Evolutionary conservation across 257 asterid genomes (phyloP), one percentile per base, ranked within the genome.

Genomic region (Thymus quinquecostatus): DNA sequence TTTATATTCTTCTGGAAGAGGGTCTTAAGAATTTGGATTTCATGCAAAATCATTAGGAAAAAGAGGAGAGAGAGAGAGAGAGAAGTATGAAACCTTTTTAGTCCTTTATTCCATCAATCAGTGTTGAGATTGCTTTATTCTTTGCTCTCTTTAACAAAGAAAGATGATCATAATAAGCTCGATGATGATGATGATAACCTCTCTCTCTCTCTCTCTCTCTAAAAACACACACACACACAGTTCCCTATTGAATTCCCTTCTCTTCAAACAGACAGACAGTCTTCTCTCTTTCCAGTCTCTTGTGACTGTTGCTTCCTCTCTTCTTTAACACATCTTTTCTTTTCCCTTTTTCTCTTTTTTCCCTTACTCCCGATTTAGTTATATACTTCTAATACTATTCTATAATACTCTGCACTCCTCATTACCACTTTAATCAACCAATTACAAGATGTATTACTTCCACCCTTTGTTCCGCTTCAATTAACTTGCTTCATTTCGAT

Each of bases 211-310:
- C 75, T 38, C 41, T 47, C 69, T 30, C 51, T 56, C 10, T n/a
- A 47, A 50, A 14, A 49, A 14, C 10, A 51, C 55, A 51, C 32
- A 53, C 55, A 66, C 21, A 75, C 84, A 84, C 92, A 78, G 60
- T 85, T 89, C 85, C 88, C 95, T 81, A 84, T 75, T 45, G 13
- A 45, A 45, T 53, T 53, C 84, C 89, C 87, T 86, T 53, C 84
- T 88, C 87, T 86, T 87, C 88, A 87, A 86, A 84, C 84, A 86
- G 88, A 88, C 95, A 88, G 78, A 59, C 75, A 79, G 88, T 84
- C 87, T 70, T 45, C 76, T 78, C 82, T 84, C 86, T 80, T 85
- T 84, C 76, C 80, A 82, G 69, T 68, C 75, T 76, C 84, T 68
- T 77, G 64, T 69, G 51, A 58, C 75, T 77, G 69, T 43, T 74